phyloP scores from a whole-genome alignment of 1,284 basidiomycete genomes.

The Ceratobasidium sp. region DNA sequence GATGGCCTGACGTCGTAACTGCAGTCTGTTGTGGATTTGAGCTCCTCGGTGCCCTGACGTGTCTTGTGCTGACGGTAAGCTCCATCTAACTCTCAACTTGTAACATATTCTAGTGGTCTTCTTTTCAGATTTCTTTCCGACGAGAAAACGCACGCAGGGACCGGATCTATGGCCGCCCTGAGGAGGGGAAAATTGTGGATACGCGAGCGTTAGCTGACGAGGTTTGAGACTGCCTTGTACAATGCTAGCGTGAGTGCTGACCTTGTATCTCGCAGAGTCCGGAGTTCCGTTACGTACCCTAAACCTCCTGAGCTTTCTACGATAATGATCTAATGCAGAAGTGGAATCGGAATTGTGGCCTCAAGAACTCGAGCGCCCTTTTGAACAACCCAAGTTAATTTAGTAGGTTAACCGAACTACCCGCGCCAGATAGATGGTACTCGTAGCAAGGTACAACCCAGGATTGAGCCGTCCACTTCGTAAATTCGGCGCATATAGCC shows the following conservation, averaged over 20 bases:
- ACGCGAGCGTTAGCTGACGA: constrained; percentile 38
- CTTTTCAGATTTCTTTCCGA: constrained; percentile 18
- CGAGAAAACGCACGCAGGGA: constrained; percentile 34
- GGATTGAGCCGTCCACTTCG: not conserved
- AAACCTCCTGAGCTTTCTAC: not conserved
- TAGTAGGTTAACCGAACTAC: no score
- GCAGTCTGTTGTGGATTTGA: constrained; percentile 39
- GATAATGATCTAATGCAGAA: not conserved
- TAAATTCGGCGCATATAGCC: not conserved
- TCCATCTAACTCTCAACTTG: not conserved
- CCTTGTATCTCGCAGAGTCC: constrained; percentile 9
- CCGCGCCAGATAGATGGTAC: no score
- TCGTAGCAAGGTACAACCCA: no score
- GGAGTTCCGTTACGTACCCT: constrained; percentile 30
- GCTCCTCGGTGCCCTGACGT: constrained; percentile 22
- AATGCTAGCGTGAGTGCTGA: not conserved
- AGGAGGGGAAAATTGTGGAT: constrained; percentile 23
- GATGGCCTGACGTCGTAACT: no score
- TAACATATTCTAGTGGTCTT: no score
- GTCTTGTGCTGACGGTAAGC: constrained; percentile 37
- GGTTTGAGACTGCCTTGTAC: not conserved
- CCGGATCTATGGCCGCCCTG: constrained; percentile 23
- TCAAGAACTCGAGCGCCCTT: not conserved
- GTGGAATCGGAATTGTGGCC: not conserved
- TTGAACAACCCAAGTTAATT: not conserved